Conservation (phyloP, 805 yeast species). For the Ogataea chonburiensis region DNA sequence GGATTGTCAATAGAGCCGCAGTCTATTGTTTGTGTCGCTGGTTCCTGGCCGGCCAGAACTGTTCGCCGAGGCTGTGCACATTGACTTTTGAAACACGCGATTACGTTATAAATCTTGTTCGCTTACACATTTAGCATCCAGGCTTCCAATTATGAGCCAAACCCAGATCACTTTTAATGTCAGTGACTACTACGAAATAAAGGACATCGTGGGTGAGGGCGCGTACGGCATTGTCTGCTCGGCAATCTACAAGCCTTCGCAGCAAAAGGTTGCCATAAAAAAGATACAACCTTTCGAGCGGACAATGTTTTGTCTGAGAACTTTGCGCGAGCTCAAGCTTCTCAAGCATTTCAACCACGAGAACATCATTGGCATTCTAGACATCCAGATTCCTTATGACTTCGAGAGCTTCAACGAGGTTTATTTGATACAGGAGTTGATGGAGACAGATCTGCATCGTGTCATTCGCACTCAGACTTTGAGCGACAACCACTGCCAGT, state of each 20-base stretch:
- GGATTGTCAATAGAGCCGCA: no score
- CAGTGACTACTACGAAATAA: constrained; percentile 79
- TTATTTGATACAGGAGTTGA: constrained; percentile 80
- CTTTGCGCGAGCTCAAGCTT: constrained; percentile 84
- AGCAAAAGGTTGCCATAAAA: constrained; percentile 90
- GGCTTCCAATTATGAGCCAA: constrained; percentile 16
- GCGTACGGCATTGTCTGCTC: constrained; percentile 95
- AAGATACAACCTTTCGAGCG: constrained; percentile 91
- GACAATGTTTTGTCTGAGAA: constrained; percentile 83
- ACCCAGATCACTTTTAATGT: constrained; percentile 66
- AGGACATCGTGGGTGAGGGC: constrained; percentile 89
- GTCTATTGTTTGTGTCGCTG: constrained; percentile 4
- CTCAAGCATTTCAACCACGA: constrained; percentile 91
- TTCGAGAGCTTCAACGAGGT: constrained; percentile 82
- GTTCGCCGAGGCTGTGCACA: constrained; percentile 5
- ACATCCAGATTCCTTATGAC: constrained; percentile 79
- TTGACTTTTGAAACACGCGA: constrained; percentile 10
- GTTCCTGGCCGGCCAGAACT: constrained; percentile 1
- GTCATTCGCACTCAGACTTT: constrained; percentile 79
- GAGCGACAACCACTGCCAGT: constrained; percentile 91
- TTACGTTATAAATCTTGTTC: constrained; percentile 11
- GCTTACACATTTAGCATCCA: not conserved
- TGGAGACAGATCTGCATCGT: constrained; percentile 85
- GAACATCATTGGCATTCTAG: constrained; percentile 85
- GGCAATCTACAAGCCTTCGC: constrained; percentile 82